A percentile compares a stretch with the other conserved stretches of the same genome.
Evolutionary conservation across 176 grass and related monocot genomes (phyloP).

Genomic region (Stipa capillata): DNA sequence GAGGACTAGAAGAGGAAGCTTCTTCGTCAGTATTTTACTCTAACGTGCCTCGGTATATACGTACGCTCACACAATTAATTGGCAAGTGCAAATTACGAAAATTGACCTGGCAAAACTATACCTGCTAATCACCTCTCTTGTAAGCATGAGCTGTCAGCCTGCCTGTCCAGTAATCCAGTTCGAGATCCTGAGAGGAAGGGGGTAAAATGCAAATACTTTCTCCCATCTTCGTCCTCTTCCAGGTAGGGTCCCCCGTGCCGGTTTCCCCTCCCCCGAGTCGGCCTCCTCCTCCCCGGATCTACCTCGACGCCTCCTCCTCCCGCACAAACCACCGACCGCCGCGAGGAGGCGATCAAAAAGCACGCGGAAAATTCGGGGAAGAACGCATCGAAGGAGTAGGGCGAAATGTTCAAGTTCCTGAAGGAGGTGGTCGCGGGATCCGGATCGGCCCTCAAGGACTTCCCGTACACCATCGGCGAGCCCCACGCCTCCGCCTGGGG

Average conservation of each 20-base stretch:
- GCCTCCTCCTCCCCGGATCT: conserved; percentile 41
- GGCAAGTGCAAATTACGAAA: neutral
- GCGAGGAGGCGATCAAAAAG: neutral
- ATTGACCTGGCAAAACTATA: neutral
- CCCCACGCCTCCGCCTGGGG: conserved; percentile 82
- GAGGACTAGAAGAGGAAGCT: neutral
- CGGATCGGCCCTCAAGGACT: conserved; percentile 88
- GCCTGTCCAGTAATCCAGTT: neutral
- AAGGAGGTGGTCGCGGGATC: conserved; percentile 97
- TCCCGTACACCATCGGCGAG: conserved; percentile 93
- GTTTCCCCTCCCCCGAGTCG: conserved; percentile 18
- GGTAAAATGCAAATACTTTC: conserved; percentile 12
- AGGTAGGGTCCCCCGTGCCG: conserved; percentile 18
- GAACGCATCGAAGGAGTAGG: neutral
- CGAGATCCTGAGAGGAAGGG: neutral
- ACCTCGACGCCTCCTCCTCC: conserved; percentile 30
- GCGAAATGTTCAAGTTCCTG: conserved; percentile 91
- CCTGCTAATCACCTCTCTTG: neutral
- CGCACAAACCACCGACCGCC: conserved; percentile 10
- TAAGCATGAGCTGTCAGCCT: conserved; percentile 14
- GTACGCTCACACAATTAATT: neutral
- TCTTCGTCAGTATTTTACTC: neutral
- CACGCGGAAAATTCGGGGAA: neutral
- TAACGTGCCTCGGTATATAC: neutral
- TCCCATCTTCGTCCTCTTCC: neutral